Evolutionary conservation across 805 yeast genomes (phyloP).

Genomic region (Yamadazyma takamatsuzukensis): DNA sequence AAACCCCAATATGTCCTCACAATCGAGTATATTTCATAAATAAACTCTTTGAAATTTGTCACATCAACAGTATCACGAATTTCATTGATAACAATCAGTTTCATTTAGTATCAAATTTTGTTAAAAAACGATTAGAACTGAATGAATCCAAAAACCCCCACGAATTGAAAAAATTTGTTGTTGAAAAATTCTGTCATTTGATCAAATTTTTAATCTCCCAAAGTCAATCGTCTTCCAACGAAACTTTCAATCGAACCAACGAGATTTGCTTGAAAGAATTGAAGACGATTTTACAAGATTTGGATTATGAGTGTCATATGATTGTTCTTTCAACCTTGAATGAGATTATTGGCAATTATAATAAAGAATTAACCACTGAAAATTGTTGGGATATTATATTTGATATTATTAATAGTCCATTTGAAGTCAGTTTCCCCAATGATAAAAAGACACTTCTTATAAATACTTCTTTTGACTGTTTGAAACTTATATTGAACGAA

Average conservation of each 20-base stretch:
- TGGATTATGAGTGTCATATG: conserved; percentile 56
- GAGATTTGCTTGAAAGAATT: conserved; percentile 37
- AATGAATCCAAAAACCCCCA: conserved; percentile 25
- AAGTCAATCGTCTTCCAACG: conserved; percentile 9
- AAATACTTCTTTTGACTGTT: conserved; percentile 72
- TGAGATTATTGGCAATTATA: conserved; percentile 75
- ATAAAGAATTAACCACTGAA: conserved; percentile 42
- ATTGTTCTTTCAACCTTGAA: conserved; percentile 61
- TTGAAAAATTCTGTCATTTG: conserved; percentile 50
- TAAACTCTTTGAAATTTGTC: conserved; percentile 49
- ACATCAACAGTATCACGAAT: conserved; percentile 51
- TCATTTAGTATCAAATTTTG: conserved; percentile 43
- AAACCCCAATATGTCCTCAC: conserved; percentile 41
- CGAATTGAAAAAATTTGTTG: conserved; percentile 46
- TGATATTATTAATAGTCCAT: conserved; percentile 57
- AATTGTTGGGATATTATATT: conserved; percentile 76
- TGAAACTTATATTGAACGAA: conserved; percentile 83
- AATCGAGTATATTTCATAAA: conserved; percentile 54
- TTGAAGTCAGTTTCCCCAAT: conserved; percentile 25
- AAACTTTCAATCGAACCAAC: conserved; percentile 5
- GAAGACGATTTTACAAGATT: conserved; percentile 22
- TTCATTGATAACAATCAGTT: conserved; percentile 29
- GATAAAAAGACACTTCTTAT: conserved; percentile 47
- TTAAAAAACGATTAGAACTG: conserved; percentile 44
- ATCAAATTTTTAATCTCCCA: conserved; percentile 37